Evolutionary conservation across 2,329 filamentous ascomycete species (phyloP), one percentile per base, ranked within the genome.

Genomic region (Bipolaris gigantea): DNA sequence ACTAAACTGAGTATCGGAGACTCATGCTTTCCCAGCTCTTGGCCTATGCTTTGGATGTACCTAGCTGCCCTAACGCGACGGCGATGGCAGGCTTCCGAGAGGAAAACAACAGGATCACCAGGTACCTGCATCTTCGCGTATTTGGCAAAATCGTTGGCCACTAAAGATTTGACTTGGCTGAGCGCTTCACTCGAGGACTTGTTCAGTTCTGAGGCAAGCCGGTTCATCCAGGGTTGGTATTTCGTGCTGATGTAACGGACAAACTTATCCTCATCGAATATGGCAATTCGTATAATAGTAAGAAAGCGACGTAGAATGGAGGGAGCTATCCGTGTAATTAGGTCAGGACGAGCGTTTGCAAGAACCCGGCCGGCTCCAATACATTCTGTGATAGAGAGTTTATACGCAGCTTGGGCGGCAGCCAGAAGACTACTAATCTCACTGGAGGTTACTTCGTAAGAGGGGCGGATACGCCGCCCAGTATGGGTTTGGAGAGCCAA

Each of bases 1-100:
- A 54, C 41, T 30, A 43, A n/a, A 11, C 35, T 40, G 30, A 49
- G 43, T 21, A n/a, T 15, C 19, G 47, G 47, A 45, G 50, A 54
- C 3, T 5, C 9, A 19, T 48, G 32, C 5, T n/a, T 19, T n/a
- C 40, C 35, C n/a, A 59, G 47, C 27, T 30, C 27, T 30, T 30
- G 3, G 27, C 27, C 27, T 11, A 11, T 30, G 5, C 5, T 5
- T 30, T 30, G 27, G 27, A 30, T 30, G 27, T 4, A 30, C 27
- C 13, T 13, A 30, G 27, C 27, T 30, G 10, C 8, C 2, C 3
- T 11, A 30, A 30, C 10, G 36, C 32, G 46, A n/a, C 41, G 41
- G 18, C n/a, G 19, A 21, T 19, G 23, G 21, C 48, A 40, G 18
- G 25, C 38, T n/a, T 35, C 10, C 18, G 51, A 18, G 30, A 48